phyloP scores from a whole-genome alignment of 495 filamentous ascomycete species.

The Margaritispora aquatica region DNA sequence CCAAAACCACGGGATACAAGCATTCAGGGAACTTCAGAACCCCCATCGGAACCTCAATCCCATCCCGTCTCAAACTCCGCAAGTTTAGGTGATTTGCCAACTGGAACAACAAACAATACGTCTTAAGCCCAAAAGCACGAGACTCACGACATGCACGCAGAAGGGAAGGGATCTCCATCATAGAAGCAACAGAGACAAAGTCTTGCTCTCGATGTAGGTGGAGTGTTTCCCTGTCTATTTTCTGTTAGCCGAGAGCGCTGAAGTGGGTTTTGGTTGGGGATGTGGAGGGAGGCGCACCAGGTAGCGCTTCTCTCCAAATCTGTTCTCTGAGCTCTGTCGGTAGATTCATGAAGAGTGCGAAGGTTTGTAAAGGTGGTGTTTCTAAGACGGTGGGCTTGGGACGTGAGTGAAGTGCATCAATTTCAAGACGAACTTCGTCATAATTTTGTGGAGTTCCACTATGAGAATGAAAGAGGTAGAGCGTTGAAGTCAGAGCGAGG shows the following conservation, averaged over 20 bases:
- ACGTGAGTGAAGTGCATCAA: background rate
- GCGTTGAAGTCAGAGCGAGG: background rate
- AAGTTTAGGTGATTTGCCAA: background rate
- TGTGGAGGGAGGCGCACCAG: background rate
- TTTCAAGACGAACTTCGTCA: background rate
- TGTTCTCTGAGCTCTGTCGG: background rate
- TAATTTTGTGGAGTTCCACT: background rate
- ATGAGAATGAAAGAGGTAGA: background rate
- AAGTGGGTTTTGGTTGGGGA: background rate
- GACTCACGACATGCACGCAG: constrained; percentile 5
- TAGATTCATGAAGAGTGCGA: background rate
- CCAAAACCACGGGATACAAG: no score
- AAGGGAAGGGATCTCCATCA: background rate
- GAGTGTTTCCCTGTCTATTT: background rate
- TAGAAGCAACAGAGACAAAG: background rate
- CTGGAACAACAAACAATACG: background rate
- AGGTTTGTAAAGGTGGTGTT: background rate
- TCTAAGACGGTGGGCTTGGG: background rate
- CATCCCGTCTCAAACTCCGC: background rate
- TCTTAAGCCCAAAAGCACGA: background rate
- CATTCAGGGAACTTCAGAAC: no score
- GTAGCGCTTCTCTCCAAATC: background rate
- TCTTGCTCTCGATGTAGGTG: background rate
- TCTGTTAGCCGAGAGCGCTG: background rate
- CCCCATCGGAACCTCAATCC: no score